Conservation (phyloP, 176 grass and related monocot genomes). For the Cenchrus purpureus region DNA sequence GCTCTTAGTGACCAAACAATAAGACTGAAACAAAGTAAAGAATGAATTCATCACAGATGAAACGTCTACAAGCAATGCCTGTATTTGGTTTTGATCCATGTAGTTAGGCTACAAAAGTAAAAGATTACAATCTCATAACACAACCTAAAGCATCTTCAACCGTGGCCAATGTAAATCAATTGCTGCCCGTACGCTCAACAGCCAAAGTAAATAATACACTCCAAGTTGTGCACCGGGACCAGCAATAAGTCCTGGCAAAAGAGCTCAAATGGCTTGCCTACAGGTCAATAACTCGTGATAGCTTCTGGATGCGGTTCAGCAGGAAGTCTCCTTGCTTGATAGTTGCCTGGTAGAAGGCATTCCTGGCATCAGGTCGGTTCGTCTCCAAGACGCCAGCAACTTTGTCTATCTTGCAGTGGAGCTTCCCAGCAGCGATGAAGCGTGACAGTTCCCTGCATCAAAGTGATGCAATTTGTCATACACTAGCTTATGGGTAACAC, state of each 20-base stretch:
- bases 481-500: neutral
- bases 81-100: neutral
- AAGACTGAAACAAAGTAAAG: neutral
- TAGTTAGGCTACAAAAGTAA: conserved; percentile 39
- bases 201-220: conserved; percentile 8
- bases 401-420: conserved; percentile 99
- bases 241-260: neutral
- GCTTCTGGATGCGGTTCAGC: conserved; percentile 95
- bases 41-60: conserved; percentile 23
- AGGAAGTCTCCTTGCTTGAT: conserved; percentile 99
- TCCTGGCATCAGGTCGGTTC: conserved; percentile 86
- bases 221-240: neutral
- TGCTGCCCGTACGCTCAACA: neutral
- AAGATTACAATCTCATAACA: neutral
- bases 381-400: conserved; percentile 93
- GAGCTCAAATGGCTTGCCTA: conserved; percentile 40
- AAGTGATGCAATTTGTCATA: neutral
- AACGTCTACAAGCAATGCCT: neutral
- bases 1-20: neutral
- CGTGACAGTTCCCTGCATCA: conserved; percentile 76
- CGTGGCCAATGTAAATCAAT: neutral
- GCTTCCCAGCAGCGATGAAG: conserved; percentile 96
- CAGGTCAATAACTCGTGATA: conserved; percentile 90
- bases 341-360: conserved; percentile 95
- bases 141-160: neutral